phyloP scores from a whole-genome alignment of 2,329 filamentous ascomycete genomes.

The Herpotrichia juniperi region DNA sequence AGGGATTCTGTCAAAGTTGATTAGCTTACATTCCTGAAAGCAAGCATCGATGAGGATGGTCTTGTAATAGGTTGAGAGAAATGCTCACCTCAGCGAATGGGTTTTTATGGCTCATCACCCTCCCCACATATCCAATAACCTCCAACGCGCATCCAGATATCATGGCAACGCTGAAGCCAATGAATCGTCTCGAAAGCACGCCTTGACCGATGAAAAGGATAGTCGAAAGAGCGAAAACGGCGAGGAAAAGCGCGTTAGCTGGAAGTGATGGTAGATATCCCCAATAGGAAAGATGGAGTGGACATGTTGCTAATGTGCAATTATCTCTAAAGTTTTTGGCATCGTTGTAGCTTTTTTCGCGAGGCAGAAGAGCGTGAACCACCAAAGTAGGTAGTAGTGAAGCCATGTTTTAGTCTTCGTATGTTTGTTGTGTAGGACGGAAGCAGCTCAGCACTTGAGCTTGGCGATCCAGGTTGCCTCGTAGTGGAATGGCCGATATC shows the following conservation, averaged over 20 bases:
- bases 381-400: constrained; percentile 4
- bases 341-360: constrained; percentile 17
- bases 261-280: constrained; percentile 51
- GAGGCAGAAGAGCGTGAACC: not conserved
- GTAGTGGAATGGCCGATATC: not conserved
- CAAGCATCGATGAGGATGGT: not conserved
- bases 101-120: constrained; percentile 63
- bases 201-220: constrained; percentile 47
- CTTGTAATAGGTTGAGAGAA: not conserved
- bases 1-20: constrained; percentile 53
- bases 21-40: not conserved
- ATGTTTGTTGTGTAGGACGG: not conserved
- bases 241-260: constrained; percentile 50
- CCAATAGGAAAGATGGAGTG: constrained; percentile 49
- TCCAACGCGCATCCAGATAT: constrained; percentile 62
- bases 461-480: too few relatives aligned
- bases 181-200: constrained; percentile 43
- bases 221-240: constrained; percentile 51
- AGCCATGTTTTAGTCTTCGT: constrained; percentile 2
- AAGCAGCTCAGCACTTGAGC: too few relatives aligned
- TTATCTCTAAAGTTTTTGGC: constrained; percentile 27
- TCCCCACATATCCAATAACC: constrained; percentile 67
- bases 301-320: constrained; percentile 48
- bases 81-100: constrained; percentile 56
- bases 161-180: constrained; percentile 57